Base-by-base conservation (phyloP, 306 rosid genomes). In the Trifolium dubium region DNA sequence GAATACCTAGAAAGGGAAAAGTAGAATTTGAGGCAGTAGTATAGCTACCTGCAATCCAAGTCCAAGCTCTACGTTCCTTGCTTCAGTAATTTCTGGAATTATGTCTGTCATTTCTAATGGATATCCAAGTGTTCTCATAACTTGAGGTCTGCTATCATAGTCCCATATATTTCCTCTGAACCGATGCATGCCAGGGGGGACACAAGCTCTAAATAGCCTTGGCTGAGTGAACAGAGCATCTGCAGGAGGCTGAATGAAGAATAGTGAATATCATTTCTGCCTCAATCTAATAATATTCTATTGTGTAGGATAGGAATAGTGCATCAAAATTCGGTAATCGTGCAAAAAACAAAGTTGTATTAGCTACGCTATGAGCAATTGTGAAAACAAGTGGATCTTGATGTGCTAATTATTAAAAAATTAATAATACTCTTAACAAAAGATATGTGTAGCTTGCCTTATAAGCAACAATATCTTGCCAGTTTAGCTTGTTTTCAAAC, bases 161-260 rank as follows among this genome's bases (percentile, higher is more conserved):
- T 95, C 99, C 98, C 98, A 95, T 76, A 95, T 82, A 81, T 90
- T 95, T 80, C 97, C 97, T 83, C 98, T 88, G 77, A 90, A 95
- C 68, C 93, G 88, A 68, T 95, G 99, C 98, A 92, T 95, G 34
- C 97, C 97, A 5, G 99, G 97, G 46, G 98, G 97, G 64, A 92
- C 98, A 70, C 97, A 95, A 39, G 98, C 99, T 85, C 97, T 86
- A 70, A 90, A 95, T 80, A 95, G 89, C 87, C 97, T 86, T 19
- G 99, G 98, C 40, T 95, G 98, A 19, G 86, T 90, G 85, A 95
- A 92, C 31, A 95, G 86, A 61, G 99, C 95, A 88, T 95, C 99
- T 88, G 92, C 90, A 73, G 97, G 98, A 77, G 97, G 92, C 98
- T 95, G 90, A 73, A 73, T 66, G 56, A 69, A 77, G 63, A 73